Conservation (phyloP, 2,329 filamentous ascomycete genomes). For the Cladosporium sp. region DNA sequence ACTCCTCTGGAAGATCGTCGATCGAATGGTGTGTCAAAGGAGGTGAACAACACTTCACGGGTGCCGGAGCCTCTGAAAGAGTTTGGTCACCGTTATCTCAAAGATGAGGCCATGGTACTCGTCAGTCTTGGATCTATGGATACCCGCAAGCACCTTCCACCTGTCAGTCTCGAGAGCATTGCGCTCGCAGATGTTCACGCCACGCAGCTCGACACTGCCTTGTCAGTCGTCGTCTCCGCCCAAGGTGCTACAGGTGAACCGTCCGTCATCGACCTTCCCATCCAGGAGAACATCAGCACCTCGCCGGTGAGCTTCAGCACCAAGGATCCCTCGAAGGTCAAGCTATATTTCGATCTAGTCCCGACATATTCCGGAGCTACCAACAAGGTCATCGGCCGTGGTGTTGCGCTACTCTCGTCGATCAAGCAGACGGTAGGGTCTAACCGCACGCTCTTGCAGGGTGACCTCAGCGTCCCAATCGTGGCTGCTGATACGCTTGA, state of each 20-base stretch:
- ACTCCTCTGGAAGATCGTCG: conserved; percentile 40
- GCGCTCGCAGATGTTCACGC: conserved; percentile 81
- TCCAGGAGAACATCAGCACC: conserved; percentile 88
- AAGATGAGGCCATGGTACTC: conserved; percentile 78
- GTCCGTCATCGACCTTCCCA: conserved; percentile 82
- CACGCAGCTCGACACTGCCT: conserved; percentile 86
- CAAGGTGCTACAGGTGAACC: conserved; percentile 79
- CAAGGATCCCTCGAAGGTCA: conserved; percentile 70
- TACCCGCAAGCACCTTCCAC: conserved; percentile 69
- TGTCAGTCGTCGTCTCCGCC: conserved; percentile 86
- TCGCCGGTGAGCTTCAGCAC: conserved; percentile 90
- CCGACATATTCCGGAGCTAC: conserved; percentile 82
- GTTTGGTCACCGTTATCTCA: conserved; percentile 93
- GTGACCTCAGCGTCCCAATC: conserved; percentile 87
- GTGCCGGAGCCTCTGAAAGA: conserved; percentile 78
- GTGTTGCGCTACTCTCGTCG: conserved; percentile 78
- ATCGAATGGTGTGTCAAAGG: conserved; percentile 33
- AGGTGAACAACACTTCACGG: conserved; percentile 28
- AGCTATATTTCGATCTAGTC: conserved; percentile 87
- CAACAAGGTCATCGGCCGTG: conserved; percentile 80
- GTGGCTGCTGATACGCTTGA: conserved; percentile 75
- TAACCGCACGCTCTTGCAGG: conserved; percentile 85
- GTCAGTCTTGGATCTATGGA: conserved; percentile 96
- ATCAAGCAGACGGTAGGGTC: conserved; percentile 77
- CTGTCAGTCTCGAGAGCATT: conserved; percentile 82